These are phyloP conservation scores for Tetrapyrgos nigripes DNA, from an alignment of 1,284 basidiomycete genomes.

Conservation along the genomic window DNA sequence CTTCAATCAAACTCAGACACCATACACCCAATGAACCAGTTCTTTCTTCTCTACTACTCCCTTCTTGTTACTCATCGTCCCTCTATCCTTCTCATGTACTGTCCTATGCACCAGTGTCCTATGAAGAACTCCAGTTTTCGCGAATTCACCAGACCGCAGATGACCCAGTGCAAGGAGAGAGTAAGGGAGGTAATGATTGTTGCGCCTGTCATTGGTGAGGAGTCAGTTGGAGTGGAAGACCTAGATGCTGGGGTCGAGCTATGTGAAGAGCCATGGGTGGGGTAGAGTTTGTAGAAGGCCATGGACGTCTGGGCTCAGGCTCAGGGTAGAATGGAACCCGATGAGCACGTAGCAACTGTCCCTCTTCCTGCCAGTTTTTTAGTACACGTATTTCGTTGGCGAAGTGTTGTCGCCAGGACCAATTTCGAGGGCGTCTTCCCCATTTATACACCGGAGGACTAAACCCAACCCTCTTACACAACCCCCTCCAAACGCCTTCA, in stretches of 20 bases:
- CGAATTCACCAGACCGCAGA: slow-evolving; percentile 86
- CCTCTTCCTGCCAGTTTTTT: slow-evolving; percentile 87
- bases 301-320: slow-evolving; percentile 13
- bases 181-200: slow-evolving; percentile 90
- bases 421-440: too few relatives aligned
- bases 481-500: slow-evolving; percentile 86
- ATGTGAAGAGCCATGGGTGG: too few relatives aligned
- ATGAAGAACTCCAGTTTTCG: slow-evolving; percentile 78
- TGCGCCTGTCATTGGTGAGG: slow-evolving; percentile 47
- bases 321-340: slow-evolving; percentile 55
- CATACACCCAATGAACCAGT: too few relatives aligned
- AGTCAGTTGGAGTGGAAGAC: too few relatives aligned
- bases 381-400: slow-evolving; percentile 29
- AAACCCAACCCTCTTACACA: slow-evolving; percentile 61
- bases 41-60: neutral
- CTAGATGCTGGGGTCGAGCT: too few relatives aligned
- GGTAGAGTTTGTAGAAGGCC: neutral
- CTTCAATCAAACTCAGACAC: too few relatives aligned
- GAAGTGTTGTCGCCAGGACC: slow-evolving; percentile 42
- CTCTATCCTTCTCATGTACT: slow-evolving; percentile 91
- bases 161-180: slow-evolving; percentile 85
- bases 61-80: slow-evolving; percentile 37
- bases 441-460: slow-evolving; percentile 53
- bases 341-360: slow-evolving; percentile 78
- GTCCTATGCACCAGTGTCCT: slow-evolving; percentile 83